Evolutionary conservation across 768 basidiomycete species (phyloP).

Genomic region (Amanita rimosa): DNA sequence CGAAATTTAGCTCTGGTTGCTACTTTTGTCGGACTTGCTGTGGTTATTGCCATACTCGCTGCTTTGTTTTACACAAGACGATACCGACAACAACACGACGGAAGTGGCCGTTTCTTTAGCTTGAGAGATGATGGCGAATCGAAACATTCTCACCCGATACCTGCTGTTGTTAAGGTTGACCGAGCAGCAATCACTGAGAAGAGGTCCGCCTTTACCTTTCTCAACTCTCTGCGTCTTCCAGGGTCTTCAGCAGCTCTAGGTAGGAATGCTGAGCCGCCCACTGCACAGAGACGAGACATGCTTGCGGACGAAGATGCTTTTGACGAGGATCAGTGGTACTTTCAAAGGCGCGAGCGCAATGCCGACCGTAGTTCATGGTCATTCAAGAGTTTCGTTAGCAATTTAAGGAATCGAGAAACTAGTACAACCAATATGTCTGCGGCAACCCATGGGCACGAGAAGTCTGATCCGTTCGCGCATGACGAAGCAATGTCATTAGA

Average conservation of each 20-base stretch:
- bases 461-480: conserved; percentile 41
- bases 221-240: neutral
- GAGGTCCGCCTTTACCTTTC: conserved; percentile 8
- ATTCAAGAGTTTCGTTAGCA: conserved; percentile 31
- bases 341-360: conserved; percentile 23
- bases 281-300: conserved; percentile 49
- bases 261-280: neutral
- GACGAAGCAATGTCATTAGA: conserved; percentile 18
- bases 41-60: neutral
- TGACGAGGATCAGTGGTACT: conserved; percentile 34
- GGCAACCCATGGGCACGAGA: conserved; percentile 28
- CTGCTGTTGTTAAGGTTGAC: conserved; percentile 16
- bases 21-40: neutral
- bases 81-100: conserved; percentile 5
- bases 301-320: conserved; percentile 66
- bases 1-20: neutral
- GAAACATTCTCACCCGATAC: conserved; percentile 24
- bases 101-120: neutral
- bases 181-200: conserved; percentile 7
- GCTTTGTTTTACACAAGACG: neutral
- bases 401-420: conserved; percentile 27
- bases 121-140: conserved; percentile 18
- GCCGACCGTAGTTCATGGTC: conserved; percentile 45
- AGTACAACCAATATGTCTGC: conserved; percentile 20
- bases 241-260: neutral